These are phyloP conservation scores for Phytophthora fragariae DNA, from an alignment of 352 stramenopile genomes.

Conservation along the genomic window DNA sequence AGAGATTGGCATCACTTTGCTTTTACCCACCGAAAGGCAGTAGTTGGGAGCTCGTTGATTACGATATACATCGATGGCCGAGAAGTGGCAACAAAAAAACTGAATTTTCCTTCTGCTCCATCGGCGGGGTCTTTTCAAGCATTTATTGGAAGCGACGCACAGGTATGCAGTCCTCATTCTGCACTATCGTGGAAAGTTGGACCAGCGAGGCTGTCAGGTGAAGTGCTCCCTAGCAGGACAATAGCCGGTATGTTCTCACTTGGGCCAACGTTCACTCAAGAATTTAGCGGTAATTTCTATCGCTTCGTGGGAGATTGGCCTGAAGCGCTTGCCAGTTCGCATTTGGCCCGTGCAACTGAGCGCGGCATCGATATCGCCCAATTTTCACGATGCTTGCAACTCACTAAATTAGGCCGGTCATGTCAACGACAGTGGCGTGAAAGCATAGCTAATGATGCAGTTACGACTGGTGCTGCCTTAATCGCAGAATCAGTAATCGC, in stretches of 20 bases:
- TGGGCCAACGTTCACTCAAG: slow-evolving; percentile 64
- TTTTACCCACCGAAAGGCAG: slow-evolving; percentile 74
- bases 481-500: slow-evolving; percentile 39
- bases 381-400: slow-evolving; percentile 55
- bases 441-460: slow-evolving; percentile 21
- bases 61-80: slow-evolving; percentile 79
- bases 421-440: slow-evolving; percentile 61
- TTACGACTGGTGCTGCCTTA: slow-evolving; percentile 15
- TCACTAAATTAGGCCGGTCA: slow-evolving; percentile 52
- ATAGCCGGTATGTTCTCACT: slow-evolving; percentile 74
- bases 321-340: slow-evolving; percentile 64
- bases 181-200: slow-evolving; percentile 73
- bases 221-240: slow-evolving; percentile 52
- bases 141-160: slow-evolving; percentile 79
- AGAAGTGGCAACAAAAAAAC: slow-evolving; percentile 79
- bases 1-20: slow-evolving; percentile 80
- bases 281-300: slow-evolving; percentile 75
- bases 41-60: slow-evolving; percentile 76
- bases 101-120: slow-evolving; percentile 68
- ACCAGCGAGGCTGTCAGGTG: slow-evolving; percentile 71
- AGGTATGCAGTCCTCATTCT: slow-evolving; percentile 70
- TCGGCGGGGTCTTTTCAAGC: slow-evolving; percentile 57
- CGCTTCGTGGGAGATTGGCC: slow-evolving; percentile 74
- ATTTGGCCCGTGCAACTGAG: slow-evolving; percentile 66
- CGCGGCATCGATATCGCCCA: slow-evolving; percentile 62